phyloP scores from a whole-genome alignment of 345 rosid genomes.

The Eucalyptus curtisii region DNA sequence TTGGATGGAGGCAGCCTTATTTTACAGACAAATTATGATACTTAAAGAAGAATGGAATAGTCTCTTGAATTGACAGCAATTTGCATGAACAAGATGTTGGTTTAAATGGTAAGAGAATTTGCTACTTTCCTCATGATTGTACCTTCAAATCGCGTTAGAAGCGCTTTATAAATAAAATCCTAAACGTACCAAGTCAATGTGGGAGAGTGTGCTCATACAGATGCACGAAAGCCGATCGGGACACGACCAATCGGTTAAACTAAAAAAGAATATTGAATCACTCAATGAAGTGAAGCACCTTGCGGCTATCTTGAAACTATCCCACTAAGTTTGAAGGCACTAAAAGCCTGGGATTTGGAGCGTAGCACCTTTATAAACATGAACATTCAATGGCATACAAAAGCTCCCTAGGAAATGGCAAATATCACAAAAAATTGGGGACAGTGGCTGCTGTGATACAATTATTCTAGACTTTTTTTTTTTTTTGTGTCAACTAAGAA shows the following conservation, averaged over 20 bases:
- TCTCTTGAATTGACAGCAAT: not conserved
- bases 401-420: not conserved
- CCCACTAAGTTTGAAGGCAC: not conserved
- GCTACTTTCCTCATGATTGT: not conserved
- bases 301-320: not conserved
- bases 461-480: too few relatives aligned
- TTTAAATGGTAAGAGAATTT: not conserved
- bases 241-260: not conserved
- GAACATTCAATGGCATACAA: not conserved
- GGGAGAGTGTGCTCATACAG: not conserved
- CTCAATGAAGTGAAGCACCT: not conserved
- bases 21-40: not conserved
- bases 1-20: not conserved
- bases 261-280: not conserved
- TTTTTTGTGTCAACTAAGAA: too few relatives aligned
- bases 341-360: not conserved
- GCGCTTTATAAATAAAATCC: not conserved
- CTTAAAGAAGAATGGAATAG: not conserved
- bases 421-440: too few relatives aligned
- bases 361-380: not conserved
- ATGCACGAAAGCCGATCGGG: not conserved
- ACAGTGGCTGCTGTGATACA: fast-evolving
- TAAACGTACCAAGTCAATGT: not conserved
- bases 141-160: not conserved
- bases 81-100: not conserved